These are phyloP conservation scores for Zymoseptoria tritici DNA, from an alignment of 2,329 filamentous ascomycete genomes.

Conservation along the genomic window DNA sequence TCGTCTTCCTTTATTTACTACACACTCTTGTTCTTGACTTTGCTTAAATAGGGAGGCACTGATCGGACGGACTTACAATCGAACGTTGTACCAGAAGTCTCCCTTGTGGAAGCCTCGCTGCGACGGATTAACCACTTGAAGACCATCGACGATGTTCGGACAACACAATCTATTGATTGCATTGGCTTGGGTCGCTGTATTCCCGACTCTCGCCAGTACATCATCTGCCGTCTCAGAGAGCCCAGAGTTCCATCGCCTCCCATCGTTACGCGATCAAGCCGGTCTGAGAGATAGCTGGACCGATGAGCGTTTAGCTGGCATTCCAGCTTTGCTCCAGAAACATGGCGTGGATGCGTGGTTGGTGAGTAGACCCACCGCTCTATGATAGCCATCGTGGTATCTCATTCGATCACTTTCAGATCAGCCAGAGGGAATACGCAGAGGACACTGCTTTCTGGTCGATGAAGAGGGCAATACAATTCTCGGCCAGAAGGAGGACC, in stretches of 20 bases:
- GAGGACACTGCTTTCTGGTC: conserved; percentile 21
- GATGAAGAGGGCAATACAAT: conserved; percentile 15
- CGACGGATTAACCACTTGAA: background rate
- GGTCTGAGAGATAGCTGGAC: conserved; percentile 14
- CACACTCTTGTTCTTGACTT: too few relatives aligned
- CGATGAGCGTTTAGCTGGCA: conserved; percentile 11
- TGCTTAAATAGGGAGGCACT: too few relatives aligned
- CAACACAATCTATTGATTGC: background rate
- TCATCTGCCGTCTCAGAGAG: background rate
- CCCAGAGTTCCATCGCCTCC: conserved; percentile 4
- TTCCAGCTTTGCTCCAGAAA: conserved; percentile 12
- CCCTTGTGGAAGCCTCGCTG: background rate
- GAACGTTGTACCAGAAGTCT: too few relatives aligned
- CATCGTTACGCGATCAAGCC: conserved; percentile 14
- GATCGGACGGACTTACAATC: too few relatives aligned
- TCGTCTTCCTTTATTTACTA: too few relatives aligned
- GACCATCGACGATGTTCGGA: background rate
- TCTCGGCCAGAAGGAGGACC: conserved; percentile 15
- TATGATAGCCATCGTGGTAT: background rate
- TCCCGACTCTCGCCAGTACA: background rate
- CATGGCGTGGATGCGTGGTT: conserved; percentile 18
- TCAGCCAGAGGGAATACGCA: conserved; percentile 17
- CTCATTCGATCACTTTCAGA: background rate
- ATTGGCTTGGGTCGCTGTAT: background rate
- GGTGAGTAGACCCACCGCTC: background rate